Evolutionary conservation across 2,329 filamentous ascomycete genomes (phyloP).

Genomic region (Xylaria sp.): DNA sequence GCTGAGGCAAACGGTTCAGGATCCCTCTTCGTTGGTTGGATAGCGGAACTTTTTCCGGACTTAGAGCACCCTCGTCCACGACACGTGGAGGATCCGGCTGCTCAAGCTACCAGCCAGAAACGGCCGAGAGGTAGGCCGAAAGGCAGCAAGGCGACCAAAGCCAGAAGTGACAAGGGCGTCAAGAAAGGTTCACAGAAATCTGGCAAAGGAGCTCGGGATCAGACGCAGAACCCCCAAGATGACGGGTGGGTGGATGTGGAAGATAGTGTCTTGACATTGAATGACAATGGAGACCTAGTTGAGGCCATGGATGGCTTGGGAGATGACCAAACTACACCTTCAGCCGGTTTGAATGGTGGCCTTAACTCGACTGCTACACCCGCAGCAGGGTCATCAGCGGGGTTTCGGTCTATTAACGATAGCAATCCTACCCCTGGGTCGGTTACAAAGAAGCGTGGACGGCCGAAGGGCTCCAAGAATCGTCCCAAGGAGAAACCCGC

Average conservation of each 20-base stretch:
- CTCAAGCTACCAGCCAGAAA: constrained; percentile 31
- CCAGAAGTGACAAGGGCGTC: constrained; percentile 45
- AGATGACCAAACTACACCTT: constrained; percentile 25
- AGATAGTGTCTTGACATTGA: constrained; percentile 31
- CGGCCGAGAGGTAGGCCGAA: constrained; percentile 51
- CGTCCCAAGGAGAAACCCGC: constrained; percentile 36
- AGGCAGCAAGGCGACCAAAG: constrained; percentile 48
- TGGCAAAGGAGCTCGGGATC: constrained; percentile 19
- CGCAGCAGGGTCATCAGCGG: constrained; percentile 25
- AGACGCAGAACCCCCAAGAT: constrained; percentile 30
- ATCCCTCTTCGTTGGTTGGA: constrained; percentile 55
- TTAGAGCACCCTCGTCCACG: constrained; percentile 29
- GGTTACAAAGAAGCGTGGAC: constrained; percentile 38
- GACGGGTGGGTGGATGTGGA: constrained; percentile 45
- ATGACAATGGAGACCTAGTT: constrained; percentile 29
- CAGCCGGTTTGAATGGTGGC: constrained; percentile 16
- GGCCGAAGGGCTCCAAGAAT: constrained; percentile 51
- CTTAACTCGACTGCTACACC: constrained; percentile 21
- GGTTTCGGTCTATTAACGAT: constrained; percentile 32
- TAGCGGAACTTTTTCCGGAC: constrained; percentile 57
- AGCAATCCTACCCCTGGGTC: constrained; percentile 22
- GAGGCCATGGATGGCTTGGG: constrained; percentile 21
- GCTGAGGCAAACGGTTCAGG: constrained; percentile 52
- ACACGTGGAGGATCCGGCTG: constrained; percentile 15
- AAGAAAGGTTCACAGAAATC: constrained; percentile 39